Conservation (phyloP, 768 basidiomycete genomes). For the Tylopilus intermedius region DNA sequence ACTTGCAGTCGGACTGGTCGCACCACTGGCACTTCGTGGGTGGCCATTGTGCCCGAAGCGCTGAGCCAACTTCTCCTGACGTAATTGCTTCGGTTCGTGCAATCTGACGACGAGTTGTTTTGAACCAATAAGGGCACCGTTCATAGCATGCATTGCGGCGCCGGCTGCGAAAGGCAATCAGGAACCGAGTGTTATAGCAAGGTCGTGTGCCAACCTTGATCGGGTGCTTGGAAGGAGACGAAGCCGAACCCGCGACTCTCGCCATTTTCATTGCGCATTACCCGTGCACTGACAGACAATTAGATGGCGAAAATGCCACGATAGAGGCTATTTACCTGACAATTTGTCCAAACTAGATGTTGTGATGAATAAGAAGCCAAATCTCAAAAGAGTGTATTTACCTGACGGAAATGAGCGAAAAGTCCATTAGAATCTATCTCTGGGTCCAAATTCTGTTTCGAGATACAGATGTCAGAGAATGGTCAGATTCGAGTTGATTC, state of each 20-base stretch:
- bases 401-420: conserved; percentile 77
- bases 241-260: conserved; percentile 88
- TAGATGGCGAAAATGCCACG: neutral
- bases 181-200: neutral
- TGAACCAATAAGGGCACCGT: conserved; percentile 62
- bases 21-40: conserved; percentile 74
- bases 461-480: neutral
- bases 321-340: conserved; percentile 56
- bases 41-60: conserved; percentile 79
- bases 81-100: conserved; percentile 88
- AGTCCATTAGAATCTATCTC: conserved; percentile 82
- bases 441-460: conserved; percentile 71
- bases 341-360: conserved; percentile 73
- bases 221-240: conserved; percentile 79
- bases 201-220: conserved; percentile 54
- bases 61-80: conserved; percentile 83
- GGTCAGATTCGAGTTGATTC: conserved; percentile 10
- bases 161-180: conserved; percentile 43
- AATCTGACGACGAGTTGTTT: conserved; percentile 83
- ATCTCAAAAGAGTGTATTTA: conserved; percentile 23
- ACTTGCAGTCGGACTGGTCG: conserved; percentile 78
- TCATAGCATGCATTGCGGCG: conserved; percentile 76
- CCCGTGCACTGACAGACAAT: conserved; percentile 61
- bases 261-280: conserved; percentile 83
- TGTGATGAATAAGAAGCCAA: conserved; percentile 15